Evolutionary conservation across 257 asterid genomes (phyloP).

Genomic region (Fraxinus quadrangulata): DNA sequence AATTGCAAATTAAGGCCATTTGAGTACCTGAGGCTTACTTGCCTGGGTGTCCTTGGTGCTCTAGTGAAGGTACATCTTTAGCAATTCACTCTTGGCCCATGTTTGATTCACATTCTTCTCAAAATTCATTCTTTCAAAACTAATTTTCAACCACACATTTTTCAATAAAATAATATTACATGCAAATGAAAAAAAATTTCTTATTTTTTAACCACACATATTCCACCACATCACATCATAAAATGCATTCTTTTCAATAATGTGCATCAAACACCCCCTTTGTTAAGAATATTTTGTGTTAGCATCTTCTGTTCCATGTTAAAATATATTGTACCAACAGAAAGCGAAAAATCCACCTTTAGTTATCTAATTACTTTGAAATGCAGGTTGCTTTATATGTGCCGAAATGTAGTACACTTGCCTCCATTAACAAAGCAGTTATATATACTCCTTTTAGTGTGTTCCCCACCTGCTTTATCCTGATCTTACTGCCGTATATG

Average conservation of each 20-base stretch:
- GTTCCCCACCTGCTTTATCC: not conserved
- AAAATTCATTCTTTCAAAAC: too few relatives aligned
- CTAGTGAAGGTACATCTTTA: conserved; percentile 39
- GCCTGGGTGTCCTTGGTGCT: conserved; percentile 47
- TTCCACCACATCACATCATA: too few relatives aligned
- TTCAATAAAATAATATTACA: too few relatives aligned
- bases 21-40: conserved; percentile 39
- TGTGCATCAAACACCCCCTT: too few relatives aligned
- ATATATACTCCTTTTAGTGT: not conserved
- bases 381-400: not conserved
- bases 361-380: not conserved
- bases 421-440: not conserved
- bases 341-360: not conserved
- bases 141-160: too few relatives aligned
- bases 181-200: too few relatives aligned
- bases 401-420: not conserved
- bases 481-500: not conserved
- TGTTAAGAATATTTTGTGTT: not conserved
- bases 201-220: too few relatives aligned
- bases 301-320: not conserved
- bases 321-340: not conserved
- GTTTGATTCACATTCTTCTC: too few relatives aligned
- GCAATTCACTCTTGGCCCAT: not conserved
- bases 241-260: too few relatives aligned
- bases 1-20: conserved; percentile 33